phyloP scores from a whole-genome alignment of 2,329 filamentous ascomycete genomes.

The Fusarium setosum region DNA sequence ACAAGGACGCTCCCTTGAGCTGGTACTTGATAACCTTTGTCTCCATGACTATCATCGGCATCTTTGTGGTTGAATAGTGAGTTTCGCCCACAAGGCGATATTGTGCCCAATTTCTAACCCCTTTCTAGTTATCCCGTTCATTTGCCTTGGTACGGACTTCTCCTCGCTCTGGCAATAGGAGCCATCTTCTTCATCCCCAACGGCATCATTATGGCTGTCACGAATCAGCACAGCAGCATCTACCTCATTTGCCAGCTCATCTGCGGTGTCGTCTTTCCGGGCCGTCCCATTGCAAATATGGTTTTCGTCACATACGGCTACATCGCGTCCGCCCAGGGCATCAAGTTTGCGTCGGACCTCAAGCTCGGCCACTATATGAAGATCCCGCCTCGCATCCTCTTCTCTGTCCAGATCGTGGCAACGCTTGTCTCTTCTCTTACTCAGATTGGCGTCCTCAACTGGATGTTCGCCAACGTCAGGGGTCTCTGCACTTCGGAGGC shows the following conservation, averaged over 20 bases:
- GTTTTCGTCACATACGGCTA: conserved; percentile 93
- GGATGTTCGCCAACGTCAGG: conserved; percentile 85
- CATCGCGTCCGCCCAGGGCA: conserved; percentile 87
- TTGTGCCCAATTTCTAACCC: conserved; percentile 17
- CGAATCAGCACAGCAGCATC: conserved; percentile 88
- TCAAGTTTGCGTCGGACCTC: conserved; percentile 88
- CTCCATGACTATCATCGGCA: conserved; percentile 81
- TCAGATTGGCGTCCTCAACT: conserved; percentile 87
- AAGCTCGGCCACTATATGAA: conserved; percentile 93
- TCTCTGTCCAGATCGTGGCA: conserved; percentile 81
- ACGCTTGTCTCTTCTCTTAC: conserved; percentile 82
- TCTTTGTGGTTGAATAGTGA: conserved; percentile 87
- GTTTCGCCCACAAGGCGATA: conserved; percentile 43
- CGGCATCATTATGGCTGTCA: conserved; percentile 93
- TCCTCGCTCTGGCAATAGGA: conserved; percentile 82
- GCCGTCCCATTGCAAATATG: conserved; percentile 90
- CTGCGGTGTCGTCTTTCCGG: conserved; percentile 84
- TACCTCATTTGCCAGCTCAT: conserved; percentile 89
- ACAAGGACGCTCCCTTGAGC: conserved; percentile 81
- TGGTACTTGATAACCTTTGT: conserved; percentile 85
- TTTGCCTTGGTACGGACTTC: conserved; percentile 86
- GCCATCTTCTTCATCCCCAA: conserved; percentile 89
- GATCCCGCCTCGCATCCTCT: conserved; percentile 82
- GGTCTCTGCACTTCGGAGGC: conserved; percentile 82
- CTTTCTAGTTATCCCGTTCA: conserved; percentile 78